These are phyloP conservation scores for Boletus sensibilis DNA, from an alignment of 768 basidiomycete genomes.

Conservation along the genomic window DNA sequence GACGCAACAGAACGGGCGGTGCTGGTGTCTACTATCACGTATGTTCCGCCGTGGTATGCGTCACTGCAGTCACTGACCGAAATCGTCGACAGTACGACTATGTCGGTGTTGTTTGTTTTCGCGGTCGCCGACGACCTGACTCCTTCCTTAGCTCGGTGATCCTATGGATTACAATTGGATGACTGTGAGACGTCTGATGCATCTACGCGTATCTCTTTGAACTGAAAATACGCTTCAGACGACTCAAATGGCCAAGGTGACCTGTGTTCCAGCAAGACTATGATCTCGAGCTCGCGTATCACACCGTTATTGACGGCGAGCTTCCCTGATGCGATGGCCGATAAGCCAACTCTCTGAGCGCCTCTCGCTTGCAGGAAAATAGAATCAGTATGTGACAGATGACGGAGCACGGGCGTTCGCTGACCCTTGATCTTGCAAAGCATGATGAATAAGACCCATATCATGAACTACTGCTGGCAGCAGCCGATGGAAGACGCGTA, in stretches of 20 bases:
- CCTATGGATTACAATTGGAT: not conserved
- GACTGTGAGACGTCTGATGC: not conserved
- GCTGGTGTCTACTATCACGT: slow-evolving; percentile 4
- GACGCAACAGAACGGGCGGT: not conserved
- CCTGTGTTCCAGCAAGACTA: not conserved
- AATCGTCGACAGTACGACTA: not conserved
- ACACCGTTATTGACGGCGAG: not conserved
- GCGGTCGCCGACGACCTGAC: not conserved
- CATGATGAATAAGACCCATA: slow-evolving; percentile 75
- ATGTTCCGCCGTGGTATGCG: not conserved
- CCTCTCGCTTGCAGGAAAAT: not conserved
- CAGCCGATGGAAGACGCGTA: slow-evolving; percentile 65
- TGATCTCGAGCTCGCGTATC: not conserved
- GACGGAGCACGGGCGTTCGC: not conserved
- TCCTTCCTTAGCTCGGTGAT: not conserved
- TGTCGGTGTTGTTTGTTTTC: not conserved
- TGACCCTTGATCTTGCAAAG: slow-evolving; percentile 27
- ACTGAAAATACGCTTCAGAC: not conserved
- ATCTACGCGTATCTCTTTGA: not conserved
- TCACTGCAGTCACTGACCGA: not conserved
- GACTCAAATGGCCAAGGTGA: not conserved
- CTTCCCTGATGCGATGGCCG: not conserved
- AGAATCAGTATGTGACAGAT: not conserved
- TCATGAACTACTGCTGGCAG: slow-evolving; percentile 69
- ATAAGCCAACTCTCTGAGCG: not conserved